These are phyloP conservation scores for Tremellales sp. DNA, from an alignment of 1,284 basidiomycete species.

Conservation along the genomic window DNA sequence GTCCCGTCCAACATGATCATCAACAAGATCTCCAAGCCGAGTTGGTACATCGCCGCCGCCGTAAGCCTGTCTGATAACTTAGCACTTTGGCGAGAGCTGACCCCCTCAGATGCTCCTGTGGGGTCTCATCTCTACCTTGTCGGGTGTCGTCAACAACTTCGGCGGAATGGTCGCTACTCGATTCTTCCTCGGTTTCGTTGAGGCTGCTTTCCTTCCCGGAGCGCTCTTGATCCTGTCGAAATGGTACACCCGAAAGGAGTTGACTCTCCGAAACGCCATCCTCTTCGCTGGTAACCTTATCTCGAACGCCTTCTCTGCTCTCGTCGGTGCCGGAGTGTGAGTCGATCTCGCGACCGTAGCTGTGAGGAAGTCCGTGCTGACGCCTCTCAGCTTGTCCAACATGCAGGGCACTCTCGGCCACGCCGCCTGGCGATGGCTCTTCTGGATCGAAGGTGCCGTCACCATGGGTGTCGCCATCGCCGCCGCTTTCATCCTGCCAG, in stretches of 20 bases:
- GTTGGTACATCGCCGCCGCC: conserved; percentile 28
- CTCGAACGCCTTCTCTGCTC: conserved; percentile 70
- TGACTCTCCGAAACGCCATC: conserved; percentile 60
- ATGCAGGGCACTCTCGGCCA: conserved; percentile 67
- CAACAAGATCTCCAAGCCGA: conserved; percentile 32
- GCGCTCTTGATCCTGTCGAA: conserved; percentile 55
- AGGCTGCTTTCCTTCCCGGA: conserved; percentile 37
- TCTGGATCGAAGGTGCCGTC: conserved; percentile 54
- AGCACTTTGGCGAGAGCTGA: background rate
- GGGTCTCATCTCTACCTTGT: conserved; percentile 32
- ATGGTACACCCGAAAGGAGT: conserved; percentile 37
- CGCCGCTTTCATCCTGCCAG: conserved; percentile 67
- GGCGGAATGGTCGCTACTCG: conserved; percentile 30
- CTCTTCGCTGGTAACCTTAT: conserved; percentile 64
- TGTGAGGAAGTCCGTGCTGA: background rate
- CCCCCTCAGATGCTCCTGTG: conserved; percentile 25
- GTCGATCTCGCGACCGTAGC: background rate
- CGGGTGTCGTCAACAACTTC: conserved; percentile 25
- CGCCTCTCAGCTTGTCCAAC: conserved; percentile 49
- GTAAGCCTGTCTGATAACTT: conserved; percentile 8
- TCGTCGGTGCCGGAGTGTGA: conserved; percentile 67
- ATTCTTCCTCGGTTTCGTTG: conserved; percentile 22
- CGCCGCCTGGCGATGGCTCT: conserved; percentile 72
- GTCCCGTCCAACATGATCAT: conserved; percentile 35
- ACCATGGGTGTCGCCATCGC: conserved; percentile 58